Percentiles rank a stretch among this genome's conserved stretches.
Evolutionary conservation across 306 rosid genomes (phyloP).

Genomic region (Elaeagnus macrophylla): DNA sequence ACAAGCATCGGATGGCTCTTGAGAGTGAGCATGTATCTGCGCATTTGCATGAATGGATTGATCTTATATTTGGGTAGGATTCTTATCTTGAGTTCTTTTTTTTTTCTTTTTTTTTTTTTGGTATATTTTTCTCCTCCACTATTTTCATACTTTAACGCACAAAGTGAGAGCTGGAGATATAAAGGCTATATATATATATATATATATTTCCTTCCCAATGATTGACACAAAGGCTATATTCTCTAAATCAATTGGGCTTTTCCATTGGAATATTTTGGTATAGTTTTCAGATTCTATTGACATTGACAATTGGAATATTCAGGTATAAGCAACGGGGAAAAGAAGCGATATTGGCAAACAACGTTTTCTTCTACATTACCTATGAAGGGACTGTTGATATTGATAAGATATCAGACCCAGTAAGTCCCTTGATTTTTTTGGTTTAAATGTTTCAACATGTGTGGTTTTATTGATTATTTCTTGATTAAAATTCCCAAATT

Average conservation of each 20-base stretch:
- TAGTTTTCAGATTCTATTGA: conserved; percentile 8
- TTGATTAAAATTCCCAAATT: conserved; percentile 8
- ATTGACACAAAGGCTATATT: conserved; percentile 15
- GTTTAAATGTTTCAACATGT: conserved; percentile 14
- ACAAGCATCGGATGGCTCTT: conserved; percentile 93
- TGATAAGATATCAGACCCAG: conserved; percentile 89
- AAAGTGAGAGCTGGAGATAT: conserved; percentile 11
- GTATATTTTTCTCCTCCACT: no score
- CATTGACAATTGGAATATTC: conserved; percentile 28
- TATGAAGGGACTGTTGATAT: conserved; percentile 93
- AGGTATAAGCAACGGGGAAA: conserved; percentile 93
- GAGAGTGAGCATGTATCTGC: conserved; percentile 91
- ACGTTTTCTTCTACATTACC: conserved; percentile 87
- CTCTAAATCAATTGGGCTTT: conserved; percentile 13
- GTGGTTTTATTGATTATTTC: conserved; percentile 4
- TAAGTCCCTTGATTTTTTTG: conserved; percentile 26
- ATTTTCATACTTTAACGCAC: no score
- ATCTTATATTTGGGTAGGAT: conserved; percentile 88
- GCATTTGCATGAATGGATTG: conserved; percentile 97
- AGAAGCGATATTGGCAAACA: conserved; percentile 82
- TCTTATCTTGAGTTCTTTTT: conserved; percentile 1
- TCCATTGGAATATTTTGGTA: background rate
- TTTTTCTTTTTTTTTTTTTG: background rate
- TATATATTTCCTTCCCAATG: no score
- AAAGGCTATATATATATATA: conserved; percentile 16